These are phyloP conservation scores for Apiospora sp. DNA, from an alignment of 2,329 filamentous ascomycete species.

Conservation along the genomic window DNA sequence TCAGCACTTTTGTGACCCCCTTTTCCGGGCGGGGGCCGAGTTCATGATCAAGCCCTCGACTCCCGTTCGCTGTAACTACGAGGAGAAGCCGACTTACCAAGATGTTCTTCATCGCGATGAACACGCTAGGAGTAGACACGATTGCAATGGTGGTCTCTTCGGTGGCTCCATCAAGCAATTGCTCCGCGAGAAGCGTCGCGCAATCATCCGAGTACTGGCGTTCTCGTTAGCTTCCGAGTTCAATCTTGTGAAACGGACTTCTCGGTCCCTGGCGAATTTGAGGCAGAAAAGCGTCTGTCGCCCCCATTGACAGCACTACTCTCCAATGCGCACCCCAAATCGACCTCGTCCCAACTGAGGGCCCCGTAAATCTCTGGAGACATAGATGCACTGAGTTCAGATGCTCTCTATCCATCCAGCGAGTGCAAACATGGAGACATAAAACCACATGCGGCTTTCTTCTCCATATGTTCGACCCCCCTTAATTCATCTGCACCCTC, in stretches of 20 bases:
- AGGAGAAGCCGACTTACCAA: slow-evolving; percentile 53
- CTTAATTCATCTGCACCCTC: not conserved
- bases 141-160: slow-evolving; percentile 69
- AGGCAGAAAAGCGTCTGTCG: not conserved
- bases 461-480: not conserved
- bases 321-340: not conserved
- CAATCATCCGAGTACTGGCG: slow-evolving; percentile 77
- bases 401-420: not conserved
- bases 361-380: not conserved
- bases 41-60: not conserved
- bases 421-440: not conserved
- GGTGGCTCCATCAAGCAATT: slow-evolving; percentile 69
- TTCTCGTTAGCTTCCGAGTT: not conserved
- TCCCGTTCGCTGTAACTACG: not conserved
- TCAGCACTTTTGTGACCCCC: not conserved
- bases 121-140: slow-evolving; percentile 79
- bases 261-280: not conserved
- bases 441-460: not conserved
- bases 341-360: not conserved
- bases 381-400: not conserved
- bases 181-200: slow-evolving; percentile 67
- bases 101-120: slow-evolving; percentile 78
- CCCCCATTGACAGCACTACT: not conserved
- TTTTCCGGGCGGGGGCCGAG: not conserved
- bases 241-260: not conserved